Evolutionary conservation across 192 early-diverging fungal species (phyloP), one percentile per base, ranked within the genome.

Genomic region (Backusella parvicylindrica): DNA sequence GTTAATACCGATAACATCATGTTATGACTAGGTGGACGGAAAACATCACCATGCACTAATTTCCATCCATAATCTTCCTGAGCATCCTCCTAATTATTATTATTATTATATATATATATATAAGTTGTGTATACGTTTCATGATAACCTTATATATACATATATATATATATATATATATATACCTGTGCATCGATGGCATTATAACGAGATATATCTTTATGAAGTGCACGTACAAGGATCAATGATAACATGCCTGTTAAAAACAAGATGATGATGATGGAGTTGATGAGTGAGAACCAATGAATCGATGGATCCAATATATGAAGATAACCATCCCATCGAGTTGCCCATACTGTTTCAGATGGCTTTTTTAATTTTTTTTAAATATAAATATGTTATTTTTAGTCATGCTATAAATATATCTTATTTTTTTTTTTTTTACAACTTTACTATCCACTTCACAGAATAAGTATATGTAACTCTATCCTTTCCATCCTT

Each of bases 11-110:
- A 84, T 35, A 99, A 83, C 64, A 93, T 82, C 73, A 91, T 90
- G 64, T 90, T 83, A 32, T 91, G 89, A 23, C 83, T 77, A 2
- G 97, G 95, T 23, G 95, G 79, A n/a, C 97, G 91, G 83, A 99
- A 99, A n/a, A 99, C 93, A 82, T 99, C 97, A 32, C 95, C 95
- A 71, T 99, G 97, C 3, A 99, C 94, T 36, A 95, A 89, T 84
- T 98, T 99, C 97, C 97, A 99, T 8, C 97, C 97, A 89, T 94
- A 97, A 72, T 99, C 97, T 70, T 98, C 97, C 75, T 92, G 91
- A 31, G 92, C 82, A 76, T 93, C 90, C 72, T 94, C 91, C 71
- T 60, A 13, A 15, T 21, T n/a, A n/a, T n/a, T n/a, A n/a, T n/a
- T n/a, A n/a, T n/a, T n/a, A n/a, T n/a, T n/a, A 37, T 37, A 5